Base-by-base conservation (phyloP, 176 grass and related monocot genomes). In the Pontederia paniculata region DNA sequence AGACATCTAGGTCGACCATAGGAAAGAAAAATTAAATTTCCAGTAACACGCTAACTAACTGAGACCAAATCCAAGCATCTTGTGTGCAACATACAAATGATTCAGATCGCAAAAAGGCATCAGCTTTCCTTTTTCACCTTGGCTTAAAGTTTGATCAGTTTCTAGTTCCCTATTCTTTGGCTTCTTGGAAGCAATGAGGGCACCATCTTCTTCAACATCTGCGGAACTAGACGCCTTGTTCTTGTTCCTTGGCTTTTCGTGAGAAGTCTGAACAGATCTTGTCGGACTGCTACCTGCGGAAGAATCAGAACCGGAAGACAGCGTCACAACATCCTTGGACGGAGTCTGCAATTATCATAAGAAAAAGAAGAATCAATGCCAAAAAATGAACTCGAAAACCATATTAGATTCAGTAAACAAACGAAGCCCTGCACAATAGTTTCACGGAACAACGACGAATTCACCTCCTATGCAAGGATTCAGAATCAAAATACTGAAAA, bases 251-350 rank as follows among this genome's bases (percentile, higher is more conserved):
- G 72, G 28, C 51, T 75, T 52, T 68, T 45, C 42, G 18, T 54
- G 52, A 19, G 7, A 50, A 61, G 70, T 61, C 72, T 54, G 45
- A 70, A 43, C 44, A 28, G 77, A 48, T 12, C 70, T 74, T 55
- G 42, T 60, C 52, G 81, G 77, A 50, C 81, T 78, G 16, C 63
- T 78, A 68, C 74, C 83, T 69, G 44, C 62, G 10, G 86, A 97
- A 37, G 23, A 42, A 64, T 84, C 86, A 23, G 86, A 96, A 19
- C 68, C 74, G 18, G 82, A 96, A 57, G 82, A 81, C 64, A 90
- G 73, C 74, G 81, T 72, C 66, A 87, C 60, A 1, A 72, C 42
- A 54, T 42, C 61, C 12, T 52, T 64, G 18, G 50, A 83, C 57
- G 91, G 82, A 23, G 80, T 71, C 83, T 96, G 61, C 73, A 37